phyloP scores from a whole-genome alignment of 2,329 filamentous ascomycete genomes.

The Dactylellina parvicollis region DNA sequence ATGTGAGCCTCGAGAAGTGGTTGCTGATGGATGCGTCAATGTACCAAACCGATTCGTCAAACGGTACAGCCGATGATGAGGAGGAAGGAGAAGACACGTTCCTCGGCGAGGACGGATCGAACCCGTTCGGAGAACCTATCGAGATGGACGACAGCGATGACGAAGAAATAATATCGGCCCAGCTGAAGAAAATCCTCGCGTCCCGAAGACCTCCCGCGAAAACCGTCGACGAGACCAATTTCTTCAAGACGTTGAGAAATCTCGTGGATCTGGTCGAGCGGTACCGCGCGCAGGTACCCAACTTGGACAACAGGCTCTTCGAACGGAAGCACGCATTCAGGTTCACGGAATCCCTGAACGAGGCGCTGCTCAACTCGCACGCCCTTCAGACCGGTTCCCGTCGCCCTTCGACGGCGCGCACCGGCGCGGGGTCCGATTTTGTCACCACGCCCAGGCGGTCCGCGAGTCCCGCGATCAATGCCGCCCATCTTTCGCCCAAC shows the following conservation, averaged over 20 bases:
- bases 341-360: slow-evolving; percentile 63
- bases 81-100: slow-evolving; percentile 59
- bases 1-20: slow-evolving; percentile 90
- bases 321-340: slow-evolving; percentile 66
- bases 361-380: slow-evolving; percentile 58
- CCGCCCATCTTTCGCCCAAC: slow-evolving; percentile 37
- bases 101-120: slow-evolving; percentile 52
- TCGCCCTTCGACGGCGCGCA: slow-evolving; percentile 18
- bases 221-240: slow-evolving; percentile 33
- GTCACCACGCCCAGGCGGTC: slow-evolving; percentile 30
- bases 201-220: slow-evolving; percentile 59
- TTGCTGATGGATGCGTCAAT: slow-evolving; percentile 76
- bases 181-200: slow-evolving; percentile 59
- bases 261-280: slow-evolving; percentile 63
- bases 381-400: slow-evolving; percentile 55
- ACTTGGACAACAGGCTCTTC: slow-evolving; percentile 64
- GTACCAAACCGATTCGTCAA: slow-evolving; percentile 65
- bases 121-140: slow-evolving; percentile 29
- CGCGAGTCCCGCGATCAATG: slow-evolving; percentile 41
- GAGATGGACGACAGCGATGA: slow-evolving; percentile 33
- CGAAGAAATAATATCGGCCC: slow-evolving; percentile 34
- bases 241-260: slow-evolving; percentile 61
- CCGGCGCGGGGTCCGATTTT: slow-evolving; percentile 32
- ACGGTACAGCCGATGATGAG: slow-evolving; percentile 61
- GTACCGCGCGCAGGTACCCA: slow-evolving; percentile 63